A percentile compares a stretch with the other conserved stretches of the same genome.
phyloP scores from a whole-genome alignment of 2,329 filamentous ascomycete genomes.

The Sporothrix dimorphospora region DNA sequence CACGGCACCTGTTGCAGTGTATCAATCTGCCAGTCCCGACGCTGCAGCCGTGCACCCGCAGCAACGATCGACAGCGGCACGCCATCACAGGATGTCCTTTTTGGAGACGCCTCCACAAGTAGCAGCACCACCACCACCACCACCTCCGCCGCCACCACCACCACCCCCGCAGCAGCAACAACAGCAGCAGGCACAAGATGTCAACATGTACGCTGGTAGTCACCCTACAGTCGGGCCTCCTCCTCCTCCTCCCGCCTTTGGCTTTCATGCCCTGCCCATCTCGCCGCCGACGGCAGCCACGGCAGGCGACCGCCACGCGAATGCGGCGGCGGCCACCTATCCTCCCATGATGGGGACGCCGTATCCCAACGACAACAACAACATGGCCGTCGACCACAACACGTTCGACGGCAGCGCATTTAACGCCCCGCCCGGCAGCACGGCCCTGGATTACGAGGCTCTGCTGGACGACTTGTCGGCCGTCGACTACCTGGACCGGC shows the following conservation, averaged over 20 bases:
- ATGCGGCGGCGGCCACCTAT: not conserved
- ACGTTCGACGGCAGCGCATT: not conserved
- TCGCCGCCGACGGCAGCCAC: not conserved
- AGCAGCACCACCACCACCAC: not conserved
- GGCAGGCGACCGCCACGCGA: not conserved
- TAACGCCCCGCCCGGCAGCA: not conserved
- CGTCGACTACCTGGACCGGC: slow-evolving; percentile 52
- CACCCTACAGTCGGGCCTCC: not conserved
- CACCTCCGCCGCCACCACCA: not conserved
- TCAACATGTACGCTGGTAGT: not conserved
- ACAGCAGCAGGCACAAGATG: not conserved
- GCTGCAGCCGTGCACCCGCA: not conserved
- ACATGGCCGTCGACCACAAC: not conserved
- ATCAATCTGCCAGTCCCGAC: slow-evolving; percentile 8
- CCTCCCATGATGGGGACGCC: slow-evolving; percentile 4
- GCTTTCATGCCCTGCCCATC: slow-evolving; percentile 1
- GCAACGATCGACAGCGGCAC: not conserved
- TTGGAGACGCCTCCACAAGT: not conserved
- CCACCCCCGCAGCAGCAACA: not conserved
- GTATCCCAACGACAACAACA: not conserved
- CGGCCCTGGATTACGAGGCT: slow-evolving; percentile 52
- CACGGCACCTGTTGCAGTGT: not conserved
- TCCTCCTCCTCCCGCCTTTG: not conserved
- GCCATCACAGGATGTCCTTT: slow-evolving; percentile 9
- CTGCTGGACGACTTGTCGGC: slow-evolving; percentile 57